A percentile compares a stretch with the other conserved stretches of the same genome.
Evolutionary conservation across 805 yeast genomes (phyloP).

Genomic region (Kluyveromyces siamensis): DNA sequence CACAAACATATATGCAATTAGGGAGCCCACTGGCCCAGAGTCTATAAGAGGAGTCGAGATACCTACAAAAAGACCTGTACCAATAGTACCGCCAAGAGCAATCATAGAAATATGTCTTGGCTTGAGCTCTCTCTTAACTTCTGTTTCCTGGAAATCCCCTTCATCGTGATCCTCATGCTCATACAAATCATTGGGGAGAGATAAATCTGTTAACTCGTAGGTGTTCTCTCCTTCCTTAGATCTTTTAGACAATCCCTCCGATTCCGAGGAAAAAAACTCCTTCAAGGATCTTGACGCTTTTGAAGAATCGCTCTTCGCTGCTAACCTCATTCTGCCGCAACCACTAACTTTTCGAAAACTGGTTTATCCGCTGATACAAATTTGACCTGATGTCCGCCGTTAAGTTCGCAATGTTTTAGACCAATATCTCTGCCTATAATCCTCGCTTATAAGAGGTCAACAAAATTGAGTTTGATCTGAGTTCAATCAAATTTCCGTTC

Average conservation of each 20-base stretch:
- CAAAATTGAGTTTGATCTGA: no score
- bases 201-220: constrained; percentile 1
- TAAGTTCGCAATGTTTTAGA: no score
- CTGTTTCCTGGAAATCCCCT: constrained; percentile 29
- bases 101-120: constrained; percentile 63
- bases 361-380: no score
- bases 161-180: constrained; percentile 14
- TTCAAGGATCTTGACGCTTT: neutral
- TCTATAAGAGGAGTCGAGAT: constrained; percentile 43
- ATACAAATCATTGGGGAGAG: neutral
- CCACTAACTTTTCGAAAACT: neutral
- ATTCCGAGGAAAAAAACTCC: neutral
- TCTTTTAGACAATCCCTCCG: neutral
- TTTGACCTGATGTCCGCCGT: no score
- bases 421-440: no score
- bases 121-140: constrained; percentile 48
- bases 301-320: neutral
- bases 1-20: constrained; percentile 54
- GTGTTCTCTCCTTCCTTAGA: constrained; percentile 1
- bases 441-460: no score
- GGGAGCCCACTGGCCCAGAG: constrained; percentile 59
- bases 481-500: no score
- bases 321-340: neutral
- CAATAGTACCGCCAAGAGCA: constrained; percentile 67
- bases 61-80: constrained; percentile 61